Evolutionary conservation across 2,329 filamentous ascomycete genomes (phyloP).

Genomic region (Ascocoryne sarcoides): DNA sequence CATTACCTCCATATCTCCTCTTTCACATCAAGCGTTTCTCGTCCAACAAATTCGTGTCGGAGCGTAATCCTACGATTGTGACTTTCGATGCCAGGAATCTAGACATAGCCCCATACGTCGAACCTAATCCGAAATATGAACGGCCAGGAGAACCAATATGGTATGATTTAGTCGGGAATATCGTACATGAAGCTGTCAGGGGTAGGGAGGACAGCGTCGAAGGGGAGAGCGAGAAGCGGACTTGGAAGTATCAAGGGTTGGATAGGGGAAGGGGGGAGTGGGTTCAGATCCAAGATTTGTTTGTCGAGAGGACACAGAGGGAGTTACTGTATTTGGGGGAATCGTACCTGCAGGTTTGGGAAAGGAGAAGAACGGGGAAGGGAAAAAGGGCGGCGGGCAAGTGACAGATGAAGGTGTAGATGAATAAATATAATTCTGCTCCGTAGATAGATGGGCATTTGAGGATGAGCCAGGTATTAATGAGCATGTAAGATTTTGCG

Average conservation of each 20-base stretch:
- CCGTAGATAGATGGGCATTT: no score
- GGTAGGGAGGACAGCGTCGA: conserved; percentile 74
- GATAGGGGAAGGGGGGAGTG: conserved; percentile 78
- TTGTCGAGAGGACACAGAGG: conserved; percentile 78
- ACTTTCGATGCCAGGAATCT: conserved; percentile 83
- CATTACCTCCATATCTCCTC: conserved; percentile 80
- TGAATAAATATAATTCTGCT: no score
- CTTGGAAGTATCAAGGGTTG: conserved; percentile 86
- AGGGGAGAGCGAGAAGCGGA: conserved; percentile 79
- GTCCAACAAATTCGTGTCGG: conserved; percentile 90
- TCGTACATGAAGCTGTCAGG: conserved; percentile 77
- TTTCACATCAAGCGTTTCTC: conserved; percentile 98
- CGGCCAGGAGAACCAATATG: conserved; percentile 73
- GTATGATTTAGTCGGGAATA: conserved; percentile 94
- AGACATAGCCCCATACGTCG: conserved; percentile 83
- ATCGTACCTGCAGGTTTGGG: conserved; percentile 95
- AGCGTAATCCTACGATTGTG: conserved; percentile 96
- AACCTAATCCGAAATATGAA: conserved; percentile 68
- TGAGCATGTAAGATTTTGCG: no score
- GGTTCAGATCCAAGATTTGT: conserved; percentile 90
- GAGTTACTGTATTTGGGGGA: conserved; percentile 90
- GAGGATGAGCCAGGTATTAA: no score
- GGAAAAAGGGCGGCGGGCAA: no score
- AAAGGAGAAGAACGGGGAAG: conserved; percentile 52
- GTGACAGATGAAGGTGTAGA: no score